These are phyloP conservation scores for Neocatenulostroma microsporum DNA, from an alignment of 2,329 filamentous ascomycete genomes.

Conservation along the genomic window DNA sequence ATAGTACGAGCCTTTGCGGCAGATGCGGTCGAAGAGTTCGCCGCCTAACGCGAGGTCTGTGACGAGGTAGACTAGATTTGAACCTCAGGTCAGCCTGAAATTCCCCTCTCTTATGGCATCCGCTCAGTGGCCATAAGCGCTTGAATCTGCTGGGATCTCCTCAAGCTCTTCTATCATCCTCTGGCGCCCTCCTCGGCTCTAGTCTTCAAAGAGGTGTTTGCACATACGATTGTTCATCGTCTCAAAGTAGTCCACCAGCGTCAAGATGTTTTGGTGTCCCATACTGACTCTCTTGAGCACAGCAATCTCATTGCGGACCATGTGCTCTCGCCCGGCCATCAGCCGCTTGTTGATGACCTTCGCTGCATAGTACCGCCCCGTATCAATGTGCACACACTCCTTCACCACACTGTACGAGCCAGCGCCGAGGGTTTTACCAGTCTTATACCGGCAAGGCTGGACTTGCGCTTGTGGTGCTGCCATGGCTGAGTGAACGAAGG, in stretches of 20 bases:
- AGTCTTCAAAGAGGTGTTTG: slow-evolving; percentile 3
- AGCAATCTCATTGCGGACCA: slow-evolving; percentile 98
- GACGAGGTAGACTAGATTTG: slow-evolving; percentile 81
- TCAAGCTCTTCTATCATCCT: too few relatives aligned
- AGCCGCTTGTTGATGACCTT: slow-evolving; percentile 99
- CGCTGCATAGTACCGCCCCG: slow-evolving; percentile 93
- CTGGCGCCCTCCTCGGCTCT: background rate
- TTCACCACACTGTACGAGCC: slow-evolving; percentile 98
- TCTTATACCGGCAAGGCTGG: slow-evolving; percentile 96
- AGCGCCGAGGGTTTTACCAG: slow-evolving; percentile 92
- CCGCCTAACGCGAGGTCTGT: slow-evolving; percentile 94
- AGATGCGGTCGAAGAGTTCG: slow-evolving; percentile 97
- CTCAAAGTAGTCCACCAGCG: slow-evolving; percentile 97
- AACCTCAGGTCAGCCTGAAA: slow-evolving; percentile 1
- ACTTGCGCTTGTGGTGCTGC: slow-evolving; percentile 54
- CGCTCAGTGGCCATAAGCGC: too few relatives aligned
- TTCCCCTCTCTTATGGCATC: too few relatives aligned
- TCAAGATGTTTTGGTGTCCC: slow-evolving; percentile 97
- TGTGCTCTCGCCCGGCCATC: slow-evolving; percentile 96
- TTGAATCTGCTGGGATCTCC: too few relatives aligned
- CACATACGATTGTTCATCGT: slow-evolving; percentile 94
- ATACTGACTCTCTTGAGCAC: slow-evolving; percentile 97
- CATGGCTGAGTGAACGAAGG: too few relatives aligned
- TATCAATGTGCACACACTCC: slow-evolving; percentile 98
- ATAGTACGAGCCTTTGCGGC: slow-evolving; percentile 96